phyloP scores from a whole-genome alignment of 169 alveolate genomes.

The Condylostoma magnum region DNA sequence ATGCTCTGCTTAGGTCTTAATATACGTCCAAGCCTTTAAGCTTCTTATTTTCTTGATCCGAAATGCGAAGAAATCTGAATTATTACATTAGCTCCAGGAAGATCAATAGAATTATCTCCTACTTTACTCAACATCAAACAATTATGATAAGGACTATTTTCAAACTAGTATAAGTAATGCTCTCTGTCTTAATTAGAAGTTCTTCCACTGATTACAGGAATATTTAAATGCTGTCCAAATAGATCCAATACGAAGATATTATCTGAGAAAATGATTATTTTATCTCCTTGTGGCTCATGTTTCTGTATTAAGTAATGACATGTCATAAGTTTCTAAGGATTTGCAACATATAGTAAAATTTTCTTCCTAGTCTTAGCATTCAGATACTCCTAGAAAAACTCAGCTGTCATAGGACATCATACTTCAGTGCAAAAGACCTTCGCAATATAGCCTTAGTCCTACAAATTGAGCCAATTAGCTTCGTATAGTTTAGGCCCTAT shows the following conservation, averaged over 20 bases:
- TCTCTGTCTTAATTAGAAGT: slow-evolving; percentile 89
- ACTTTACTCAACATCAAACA: slow-evolving; percentile 96
- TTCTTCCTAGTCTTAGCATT: slow-evolving; percentile 84
- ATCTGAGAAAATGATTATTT: slow-evolving; percentile 97
- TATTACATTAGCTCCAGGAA: slow-evolving; percentile 99
- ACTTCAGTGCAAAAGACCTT: slow-evolving; percentile 97
- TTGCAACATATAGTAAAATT: slow-evolving; percentile 91
- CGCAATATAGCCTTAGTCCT: slow-evolving; percentile 96
- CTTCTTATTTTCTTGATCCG: slow-evolving; percentile 98
- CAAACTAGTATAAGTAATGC: slow-evolving; percentile 90
- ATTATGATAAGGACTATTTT: slow-evolving; percentile 83
- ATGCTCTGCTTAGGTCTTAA: slow-evolving; percentile 95
- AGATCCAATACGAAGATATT: slow-evolving; percentile 92
- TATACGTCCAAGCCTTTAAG: slow-evolving; percentile 99
- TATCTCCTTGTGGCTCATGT: slow-evolving; percentile 97
- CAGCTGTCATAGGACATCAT: slow-evolving; percentile 99
- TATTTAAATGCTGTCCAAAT: slow-evolving; percentile 68
- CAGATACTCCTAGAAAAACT: slow-evolving; percentile 92
- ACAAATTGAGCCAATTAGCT: slow-evolving; percentile 99
- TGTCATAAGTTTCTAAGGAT: slow-evolving; percentile 95
- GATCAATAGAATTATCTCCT: slow-evolving; percentile 99
- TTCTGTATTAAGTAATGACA: slow-evolving; percentile 93
- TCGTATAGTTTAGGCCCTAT: slow-evolving; percentile 99
- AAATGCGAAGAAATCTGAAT: slow-evolving; percentile 97
- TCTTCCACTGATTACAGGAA: slow-evolving; percentile 92